A percentile compares a stretch with the other conserved stretches of the same genome.
Evolutionary conservation across 225 moss, liverwort and hornwort species (phyloP).

Genomic region (Takakia lepidozioides): DNA sequence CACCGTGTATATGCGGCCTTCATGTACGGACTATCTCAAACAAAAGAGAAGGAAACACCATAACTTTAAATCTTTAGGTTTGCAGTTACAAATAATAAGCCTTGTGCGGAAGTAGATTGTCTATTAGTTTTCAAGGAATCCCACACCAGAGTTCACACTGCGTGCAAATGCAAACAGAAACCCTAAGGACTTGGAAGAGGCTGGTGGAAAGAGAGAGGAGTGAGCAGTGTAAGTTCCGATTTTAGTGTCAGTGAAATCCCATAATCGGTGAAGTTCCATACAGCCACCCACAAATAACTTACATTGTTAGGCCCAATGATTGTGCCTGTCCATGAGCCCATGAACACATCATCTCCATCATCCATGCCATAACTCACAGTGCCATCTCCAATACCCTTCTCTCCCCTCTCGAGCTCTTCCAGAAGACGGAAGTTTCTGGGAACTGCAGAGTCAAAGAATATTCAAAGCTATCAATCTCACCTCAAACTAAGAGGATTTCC

Average conservation of each 20-base stretch:
- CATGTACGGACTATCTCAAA: slow-evolving; percentile 80
- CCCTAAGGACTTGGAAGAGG: too few species aligned
- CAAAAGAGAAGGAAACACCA: slow-evolving; percentile 7
- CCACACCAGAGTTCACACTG: neutral
- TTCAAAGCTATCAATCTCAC: too few species aligned
- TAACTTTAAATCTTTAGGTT: neutral
- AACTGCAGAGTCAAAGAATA: too few species aligned
- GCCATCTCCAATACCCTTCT: slow-evolving; percentile 96
- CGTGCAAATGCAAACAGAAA: neutral
- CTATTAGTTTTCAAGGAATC: neutral
- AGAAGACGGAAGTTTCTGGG: slow-evolving; percentile 92
- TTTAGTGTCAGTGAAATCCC: neutral
- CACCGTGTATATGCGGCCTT: slow-evolving; percentile 94
- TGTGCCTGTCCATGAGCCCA: slow-evolving; percentile 98
- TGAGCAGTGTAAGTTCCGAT: neutral
- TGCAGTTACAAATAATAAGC: neutral
- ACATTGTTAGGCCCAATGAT: slow-evolving; percentile 98
- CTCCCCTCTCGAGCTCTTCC: slow-evolving; percentile 96
- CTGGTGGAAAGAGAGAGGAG: too few species aligned
- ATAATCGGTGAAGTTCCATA: neutral
- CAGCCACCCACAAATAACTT: slow-evolving; percentile 18
- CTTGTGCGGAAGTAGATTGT: neutral
- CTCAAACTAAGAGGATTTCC: too few species aligned
- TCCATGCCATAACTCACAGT: slow-evolving; percentile 99
- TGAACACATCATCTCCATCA: slow-evolving; percentile 91